A percentile compares a stretch with the other conserved stretches of the same genome.
Conservation (phyloP, 495 filamentous ascomycete genomes). For the Aspergillus nanangensis region DNA sequence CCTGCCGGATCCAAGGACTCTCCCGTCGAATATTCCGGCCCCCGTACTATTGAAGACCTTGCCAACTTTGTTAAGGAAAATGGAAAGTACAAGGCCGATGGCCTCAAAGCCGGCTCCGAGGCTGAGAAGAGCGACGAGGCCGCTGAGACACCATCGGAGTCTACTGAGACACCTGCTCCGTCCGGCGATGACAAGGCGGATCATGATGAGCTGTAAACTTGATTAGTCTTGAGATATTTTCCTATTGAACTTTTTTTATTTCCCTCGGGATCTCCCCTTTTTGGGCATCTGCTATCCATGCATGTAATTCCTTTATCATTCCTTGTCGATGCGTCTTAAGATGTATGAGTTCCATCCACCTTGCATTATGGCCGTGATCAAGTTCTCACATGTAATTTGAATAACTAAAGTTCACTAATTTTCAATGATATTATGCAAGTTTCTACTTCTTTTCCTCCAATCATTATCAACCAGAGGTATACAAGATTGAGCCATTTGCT, state of each 20-base stretch:
- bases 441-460: too few species aligned
- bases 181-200: slow-evolving; percentile 22
- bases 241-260: not conserved
- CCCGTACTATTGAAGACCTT: slow-evolving; percentile 89
- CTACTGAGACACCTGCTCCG: slow-evolving; percentile 12
- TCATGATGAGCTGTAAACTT: slow-evolving; percentile 42
- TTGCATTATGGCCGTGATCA: too few species aligned
- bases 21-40: slow-evolving; percentile 81
- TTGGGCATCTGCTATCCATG: too few species aligned
- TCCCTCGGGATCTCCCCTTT: too few species aligned
- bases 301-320: too few species aligned
- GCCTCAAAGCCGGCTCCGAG: slow-evolving; percentile 42
- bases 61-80: slow-evolving; percentile 92
- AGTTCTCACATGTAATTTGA: too few species aligned
- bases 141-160: slow-evolving; percentile 25
- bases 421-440: too few species aligned
- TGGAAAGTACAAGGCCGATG: slow-evolving; percentile 80
- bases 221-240: slow-evolving; percentile 9
- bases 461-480: too few species aligned
- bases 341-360: too few species aligned
- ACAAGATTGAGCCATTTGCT: too few species aligned
- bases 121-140: slow-evolving; percentile 27
- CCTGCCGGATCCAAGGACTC: slow-evolving; percentile 81
- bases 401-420: too few species aligned
- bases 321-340: too few species aligned